Evolutionary conservation across 2,329 filamentous ascomycete genomes (phyloP).

Genomic region (Apiospora aurea): DNA sequence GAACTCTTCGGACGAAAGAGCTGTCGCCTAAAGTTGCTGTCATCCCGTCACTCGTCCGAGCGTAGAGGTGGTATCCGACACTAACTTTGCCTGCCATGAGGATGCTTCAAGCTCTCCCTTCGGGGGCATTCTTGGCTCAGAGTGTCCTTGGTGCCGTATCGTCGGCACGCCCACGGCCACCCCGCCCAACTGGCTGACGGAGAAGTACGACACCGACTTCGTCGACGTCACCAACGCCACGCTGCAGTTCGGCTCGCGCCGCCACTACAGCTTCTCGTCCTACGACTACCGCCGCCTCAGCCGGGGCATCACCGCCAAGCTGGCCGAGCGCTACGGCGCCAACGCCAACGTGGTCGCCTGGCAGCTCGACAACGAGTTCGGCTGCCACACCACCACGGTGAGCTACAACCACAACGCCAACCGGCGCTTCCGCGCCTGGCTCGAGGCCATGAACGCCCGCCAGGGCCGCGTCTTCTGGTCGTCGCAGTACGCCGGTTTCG

Average conservation of each 20-base stretch:
- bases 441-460: slow-evolving; percentile 33
- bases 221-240: slow-evolving; percentile 36
- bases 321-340: slow-evolving; percentile 34
- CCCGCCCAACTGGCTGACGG: slow-evolving; percentile 33
- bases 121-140: not conserved
- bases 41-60: not conserved
- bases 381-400: slow-evolving; percentile 33
- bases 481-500: slow-evolving; percentile 33
- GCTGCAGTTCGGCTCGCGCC: slow-evolving; percentile 33
- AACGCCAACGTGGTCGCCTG: slow-evolving; percentile 31
- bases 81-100: not conserved
- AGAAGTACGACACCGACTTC: slow-evolving; percentile 34
- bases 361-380: slow-evolving; percentile 38
- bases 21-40: not conserved
- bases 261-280: slow-evolving; percentile 36
- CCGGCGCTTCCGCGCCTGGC: slow-evolving; percentile 33
- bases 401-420: slow-evolving; percentile 34
- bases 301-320: slow-evolving; percentile 33
- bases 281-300: slow-evolving; percentile 34
- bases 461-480: slow-evolving; percentile 37
- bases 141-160: slow-evolving; percentile 24
- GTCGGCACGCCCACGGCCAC: slow-evolving; percentile 35
- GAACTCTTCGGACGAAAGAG: not conserved
- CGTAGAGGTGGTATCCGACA: not conserved
- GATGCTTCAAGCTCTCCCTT: not conserved